Evolutionary conservation across 2,329 filamentous ascomycete genomes (phyloP).

Genomic region (Cordyceps sp.): DNA sequence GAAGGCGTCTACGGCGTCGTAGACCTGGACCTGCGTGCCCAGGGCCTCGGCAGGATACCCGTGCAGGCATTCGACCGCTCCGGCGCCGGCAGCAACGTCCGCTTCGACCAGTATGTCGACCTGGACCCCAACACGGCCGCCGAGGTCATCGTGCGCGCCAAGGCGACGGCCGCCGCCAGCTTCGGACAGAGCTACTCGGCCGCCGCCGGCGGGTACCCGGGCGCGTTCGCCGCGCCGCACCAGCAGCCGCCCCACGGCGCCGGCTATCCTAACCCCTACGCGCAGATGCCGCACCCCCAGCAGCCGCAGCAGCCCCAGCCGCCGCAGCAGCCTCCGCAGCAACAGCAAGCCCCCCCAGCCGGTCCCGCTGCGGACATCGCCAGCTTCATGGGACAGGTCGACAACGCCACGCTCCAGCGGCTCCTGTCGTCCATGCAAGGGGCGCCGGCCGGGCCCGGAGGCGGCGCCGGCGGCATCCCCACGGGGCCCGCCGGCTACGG

Average conservation of each 20-base stretch:
- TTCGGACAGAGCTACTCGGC: constrained; percentile 14
- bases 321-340: constrained; percentile 11
- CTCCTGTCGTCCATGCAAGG: constrained; percentile 42
- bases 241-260: constrained; percentile 7
- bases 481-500: constrained; percentile 3
- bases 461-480: constrained; percentile 4
- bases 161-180: constrained; percentile 21
- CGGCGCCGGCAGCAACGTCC: constrained; percentile 55
- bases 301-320: constrained; percentile 11
- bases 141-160: constrained; percentile 62
- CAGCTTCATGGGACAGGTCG: constrained; percentile 49
- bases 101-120: constrained; percentile 76
- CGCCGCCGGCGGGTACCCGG: constrained; percentile 10
- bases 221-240: constrained; percentile 15
- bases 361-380: constrained; percentile 34
- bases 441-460: constrained; percentile 5
- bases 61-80: constrained; percentile 76
- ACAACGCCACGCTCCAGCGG: constrained; percentile 53
- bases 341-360: constrained; percentile 13
- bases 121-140: constrained; percentile 64
- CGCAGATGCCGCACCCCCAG: constrained; percentile 14
- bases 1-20: constrained; percentile 81
- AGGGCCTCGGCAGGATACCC: constrained; percentile 56
- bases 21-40: constrained; percentile 53
- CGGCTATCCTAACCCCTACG: constrained; percentile 15